phyloP scores from a whole-genome alignment of 2,329 filamentous ascomycete species.

The Acrodontium crateriforme region DNA sequence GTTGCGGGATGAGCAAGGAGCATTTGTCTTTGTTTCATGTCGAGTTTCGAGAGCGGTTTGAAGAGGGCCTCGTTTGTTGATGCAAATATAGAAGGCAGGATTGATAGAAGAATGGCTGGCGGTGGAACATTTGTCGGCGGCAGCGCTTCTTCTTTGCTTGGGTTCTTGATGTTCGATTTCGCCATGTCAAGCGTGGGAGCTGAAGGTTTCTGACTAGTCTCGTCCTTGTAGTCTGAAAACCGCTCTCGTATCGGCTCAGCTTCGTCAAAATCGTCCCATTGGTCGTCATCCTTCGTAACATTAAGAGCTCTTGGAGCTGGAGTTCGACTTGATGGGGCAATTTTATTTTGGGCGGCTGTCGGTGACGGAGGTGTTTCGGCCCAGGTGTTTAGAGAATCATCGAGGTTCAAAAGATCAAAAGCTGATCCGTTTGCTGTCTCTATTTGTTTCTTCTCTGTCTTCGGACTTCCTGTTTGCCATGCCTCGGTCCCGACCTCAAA shows the following conservation, averaged over 20 bases:
- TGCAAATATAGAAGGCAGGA: slow-evolving; percentile 59
- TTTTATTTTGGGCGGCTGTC: too few species aligned
- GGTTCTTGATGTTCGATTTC: slow-evolving; percentile 6
- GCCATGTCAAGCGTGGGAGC: neutral
- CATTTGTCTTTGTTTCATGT: slow-evolving; percentile 43
- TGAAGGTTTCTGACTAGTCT: neutral
- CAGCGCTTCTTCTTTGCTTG: slow-evolving; percentile 6
- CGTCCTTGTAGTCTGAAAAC: neutral
- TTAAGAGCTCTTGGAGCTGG: too few species aligned
- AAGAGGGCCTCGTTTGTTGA: slow-evolving; percentile 52
- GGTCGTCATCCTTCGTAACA: slow-evolving; percentile 22
- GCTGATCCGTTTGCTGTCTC: too few species aligned
- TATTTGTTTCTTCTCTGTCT: too few species aligned
- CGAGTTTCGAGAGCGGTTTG: slow-evolving; percentile 40
- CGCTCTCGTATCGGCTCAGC: slow-evolving; percentile 9
- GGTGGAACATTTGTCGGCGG: slow-evolving; percentile 82
- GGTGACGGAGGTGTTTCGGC: too few species aligned
- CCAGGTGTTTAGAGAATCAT: too few species aligned
- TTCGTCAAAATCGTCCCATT: slow-evolving; percentile 33
- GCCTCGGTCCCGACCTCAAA: slow-evolving; percentile 20
- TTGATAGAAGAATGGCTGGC: slow-evolving; percentile 64
- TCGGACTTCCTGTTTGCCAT: too few species aligned
- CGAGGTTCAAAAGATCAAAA: too few species aligned
- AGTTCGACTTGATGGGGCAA: too few species aligned
- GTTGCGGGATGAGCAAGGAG: slow-evolving; percentile 48